Base-by-base conservation (phyloP, 1,284 basidiomycete genomes). In the Ustilago curta region DNA sequence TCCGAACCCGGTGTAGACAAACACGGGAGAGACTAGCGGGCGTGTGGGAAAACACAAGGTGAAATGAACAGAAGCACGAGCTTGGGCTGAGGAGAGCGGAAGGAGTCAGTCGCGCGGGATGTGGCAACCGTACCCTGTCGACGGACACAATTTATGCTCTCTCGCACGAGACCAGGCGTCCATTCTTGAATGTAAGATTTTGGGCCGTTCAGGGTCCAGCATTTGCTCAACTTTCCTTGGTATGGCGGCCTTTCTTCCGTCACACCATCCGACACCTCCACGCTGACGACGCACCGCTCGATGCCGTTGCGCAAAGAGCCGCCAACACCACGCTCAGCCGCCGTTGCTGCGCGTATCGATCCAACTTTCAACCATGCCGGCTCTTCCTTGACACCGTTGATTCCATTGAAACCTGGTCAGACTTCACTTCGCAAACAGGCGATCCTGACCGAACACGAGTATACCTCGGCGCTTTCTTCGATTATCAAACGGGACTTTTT, bases 401-500 rank as follows among this genome's bases (percentile, higher is more conserved):
- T 76, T 11, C 74, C 74, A 11, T 47, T 76, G 42, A 58, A 55
- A 42, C 56, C 70, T 8, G 79, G 79, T 6, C 68, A 77, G 55
- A 70, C 54, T 12, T 79, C 77, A 16, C 51, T 77, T 6, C 75
- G 75, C 21, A 32, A 66, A 3, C 84, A 86, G 59, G 59, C 61
- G 8, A 78, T 86, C 31, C 74, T 85, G 18, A 77, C 76, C 8
- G 96, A 99, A 87, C 95, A 98, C 77, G 93, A 94, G 81, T 99
- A 99, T 85, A 95, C 94, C 1, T 90, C 90, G 55, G 92, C 93
- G 0, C 88, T 99, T n/a, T 94, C 93, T 3, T 89, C 91, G 53
- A 97, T 99, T 83, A 97, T 99, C 84, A 91, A 93, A 51, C 91
- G 97, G 55, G 95, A 98, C 87, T 99, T 98, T 88, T 99, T 98